Base-by-base conservation (phyloP, 2,329 filamentous ascomycete genomes). In the Decorospora gaudefroyi region DNA sequence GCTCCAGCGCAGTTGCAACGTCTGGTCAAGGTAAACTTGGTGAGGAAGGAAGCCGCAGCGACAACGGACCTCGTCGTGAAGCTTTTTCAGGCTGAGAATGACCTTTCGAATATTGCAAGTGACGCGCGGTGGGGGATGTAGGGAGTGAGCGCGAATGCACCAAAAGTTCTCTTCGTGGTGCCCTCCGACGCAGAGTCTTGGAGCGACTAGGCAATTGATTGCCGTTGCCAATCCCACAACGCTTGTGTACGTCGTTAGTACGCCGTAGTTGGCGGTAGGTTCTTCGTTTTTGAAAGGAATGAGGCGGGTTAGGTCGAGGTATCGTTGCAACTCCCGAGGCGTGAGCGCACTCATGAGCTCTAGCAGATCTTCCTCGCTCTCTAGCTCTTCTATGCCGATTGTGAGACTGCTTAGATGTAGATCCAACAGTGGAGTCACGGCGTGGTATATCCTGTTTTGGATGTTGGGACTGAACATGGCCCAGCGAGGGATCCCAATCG, bases 391-490 rank as follows among this genome's bases (percentile, higher is more conserved):
- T 2, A 46, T 16, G 6, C 26, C 11, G 8, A 46, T 30, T n/a
- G 30, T 46, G 3, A 46, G 10, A 11, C 30, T 46, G 27, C 30
- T 30, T 4, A 46, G 37, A n/a, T 46, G 27, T 10, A 46, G 37
- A 6, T 33, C 13, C 13, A 34, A 10, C 11, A 46, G 9, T 12
- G 30, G 26, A 5, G 12, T 9, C n/a, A 46, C 21, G 10, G 37
- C 13, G 6, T 17, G 8, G n/a, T 41, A 25, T 12, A 46, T 29
- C 11, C 23, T 26, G 10, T 18, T 30, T 27, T 16, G 26, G 1
- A 12, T 46, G 10, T 16, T 11, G 9, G 7, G 8, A 16, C 27
- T 25, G 36, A 23, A 22, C 6, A 46, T 15, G 7, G 32, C 37
- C 19, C 43, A 46, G n/a, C 31, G 37, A 1, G 26, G 37, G 13